These are phyloP conservation scores for Kwoniella heveanensis DNA, from an alignment of 768 basidiomycete genomes.

Conservation along the genomic window DNA sequence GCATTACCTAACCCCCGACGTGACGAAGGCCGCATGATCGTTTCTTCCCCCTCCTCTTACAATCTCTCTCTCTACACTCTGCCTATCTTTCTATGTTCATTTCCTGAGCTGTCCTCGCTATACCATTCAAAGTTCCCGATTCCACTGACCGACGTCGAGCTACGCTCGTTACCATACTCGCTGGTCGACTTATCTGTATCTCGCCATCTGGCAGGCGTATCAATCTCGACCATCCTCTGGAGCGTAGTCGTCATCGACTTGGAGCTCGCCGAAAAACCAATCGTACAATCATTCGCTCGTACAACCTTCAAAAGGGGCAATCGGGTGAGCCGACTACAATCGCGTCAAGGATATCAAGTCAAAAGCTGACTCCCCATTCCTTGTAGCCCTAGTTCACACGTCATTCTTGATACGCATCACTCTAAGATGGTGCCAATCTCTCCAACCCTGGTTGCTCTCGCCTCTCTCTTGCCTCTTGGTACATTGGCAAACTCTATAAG, in stretches of 20 bases:
- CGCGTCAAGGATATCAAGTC: too few species aligned
- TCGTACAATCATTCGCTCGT: too few species aligned
- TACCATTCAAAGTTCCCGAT: too few species aligned
- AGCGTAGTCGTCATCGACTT: too few species aligned
- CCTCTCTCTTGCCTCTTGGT: background rate
- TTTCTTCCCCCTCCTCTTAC: conserved; percentile 7
- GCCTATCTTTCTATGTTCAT: background rate
- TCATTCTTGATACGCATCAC: background rate
- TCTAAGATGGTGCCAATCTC: background rate
- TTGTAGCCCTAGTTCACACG: too few species aligned
- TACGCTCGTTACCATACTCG: conserved; percentile 7
- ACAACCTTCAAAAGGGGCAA: conserved; percentile 9
- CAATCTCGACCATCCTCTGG: too few species aligned
- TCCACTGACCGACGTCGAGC: too few species aligned
- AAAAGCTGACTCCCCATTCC: background rate
- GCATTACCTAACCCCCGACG: conserved; percentile 11
- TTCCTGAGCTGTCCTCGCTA: too few species aligned
- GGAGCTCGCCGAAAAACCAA: too few species aligned
- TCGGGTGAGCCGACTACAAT: background rate
- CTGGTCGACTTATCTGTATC: conserved; percentile 25
- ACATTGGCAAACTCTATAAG: conserved; percentile 19
- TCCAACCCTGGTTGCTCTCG: background rate
- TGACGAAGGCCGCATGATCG: background rate
- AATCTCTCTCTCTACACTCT: conserved; percentile 4
- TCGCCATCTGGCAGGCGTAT: too few species aligned